These are phyloP conservation scores for Pestalotiopsis sp. DNA, from an alignment of 2,329 filamentous ascomycete species.

Conservation along the genomic window DNA sequence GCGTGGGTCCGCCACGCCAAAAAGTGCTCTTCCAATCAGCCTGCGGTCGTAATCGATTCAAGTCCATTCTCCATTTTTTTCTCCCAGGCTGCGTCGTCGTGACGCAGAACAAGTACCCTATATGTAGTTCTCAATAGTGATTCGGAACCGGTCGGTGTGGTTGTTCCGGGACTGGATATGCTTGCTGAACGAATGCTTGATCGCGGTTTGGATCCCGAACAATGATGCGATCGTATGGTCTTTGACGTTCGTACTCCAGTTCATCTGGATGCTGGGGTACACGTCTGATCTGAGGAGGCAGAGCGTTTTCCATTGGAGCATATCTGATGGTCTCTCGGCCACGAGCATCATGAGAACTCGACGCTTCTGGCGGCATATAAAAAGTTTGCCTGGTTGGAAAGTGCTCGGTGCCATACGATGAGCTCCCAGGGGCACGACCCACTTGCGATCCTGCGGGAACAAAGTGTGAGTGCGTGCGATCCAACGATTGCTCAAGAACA, in stretches of 20 bases:
- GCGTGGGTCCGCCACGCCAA: no score
- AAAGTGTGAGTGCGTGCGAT: neutral
- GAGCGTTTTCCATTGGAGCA: neutral
- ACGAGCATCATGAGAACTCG: neutral
- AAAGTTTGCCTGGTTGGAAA: neutral
- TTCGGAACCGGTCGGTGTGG: neutral
- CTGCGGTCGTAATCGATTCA: no score
- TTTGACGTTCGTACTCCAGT: neutral
- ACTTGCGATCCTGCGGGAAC: neutral
- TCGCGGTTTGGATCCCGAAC: neutral
- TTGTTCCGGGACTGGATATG: neutral
- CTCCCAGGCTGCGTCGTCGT: neutral
- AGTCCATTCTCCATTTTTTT: no score
- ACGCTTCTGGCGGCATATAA: neutral
- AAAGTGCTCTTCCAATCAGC: no score
- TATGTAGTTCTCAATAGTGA: neutral
- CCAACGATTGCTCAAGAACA: constrained; percentile 23
- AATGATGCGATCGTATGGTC: neutral
- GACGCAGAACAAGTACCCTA: neutral
- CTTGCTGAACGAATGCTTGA: neutral
- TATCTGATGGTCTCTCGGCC: neutral
- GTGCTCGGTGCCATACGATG: neutral
- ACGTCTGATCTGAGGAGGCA: neutral
- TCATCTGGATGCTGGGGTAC: neutral
- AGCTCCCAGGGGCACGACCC: neutral